These are phyloP conservation scores for Colletotrichum sp. DNA, from an alignment of 2,329 filamentous ascomycete species.

Conservation along the genomic window DNA sequence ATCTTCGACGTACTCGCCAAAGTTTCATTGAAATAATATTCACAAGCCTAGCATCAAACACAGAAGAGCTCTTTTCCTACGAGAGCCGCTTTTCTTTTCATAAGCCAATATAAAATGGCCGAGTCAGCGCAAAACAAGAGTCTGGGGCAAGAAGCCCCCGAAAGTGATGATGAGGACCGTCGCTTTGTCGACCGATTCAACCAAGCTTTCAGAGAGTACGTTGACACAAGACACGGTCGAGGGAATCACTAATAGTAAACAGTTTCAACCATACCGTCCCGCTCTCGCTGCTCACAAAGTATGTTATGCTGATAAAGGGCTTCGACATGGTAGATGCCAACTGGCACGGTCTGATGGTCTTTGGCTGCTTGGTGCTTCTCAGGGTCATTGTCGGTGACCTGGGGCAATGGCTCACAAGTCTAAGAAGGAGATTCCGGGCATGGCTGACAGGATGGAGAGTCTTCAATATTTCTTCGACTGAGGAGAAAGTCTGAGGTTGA, in stretches of 20 bases:
- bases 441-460: not conserved
- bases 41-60: not conserved
- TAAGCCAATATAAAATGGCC: not conserved
- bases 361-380: not conserved
- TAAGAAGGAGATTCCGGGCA: not conserved
- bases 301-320: not conserved
- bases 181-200: not conserved
- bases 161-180: not conserved
- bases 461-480: not conserved
- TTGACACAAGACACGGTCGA: fast-evolving
- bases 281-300: not conserved
- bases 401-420: not conserved
- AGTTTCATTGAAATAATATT: fast-evolving
- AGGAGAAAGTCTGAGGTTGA: too few relatives aligned
- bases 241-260: fast-evolving
- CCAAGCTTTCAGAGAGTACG: not conserved
- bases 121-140: not conserved
- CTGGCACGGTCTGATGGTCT: not conserved
- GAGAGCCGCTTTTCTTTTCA: not conserved
- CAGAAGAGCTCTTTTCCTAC: not conserved
- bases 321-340: not conserved
- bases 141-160: not conserved
- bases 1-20: not conserved
- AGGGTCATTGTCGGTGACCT: not conserved
- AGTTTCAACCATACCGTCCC: not conserved